Conservation (phyloP, 2,329 filamentous ascomycete genomes). For the Colletotrichum godetiae region DNA sequence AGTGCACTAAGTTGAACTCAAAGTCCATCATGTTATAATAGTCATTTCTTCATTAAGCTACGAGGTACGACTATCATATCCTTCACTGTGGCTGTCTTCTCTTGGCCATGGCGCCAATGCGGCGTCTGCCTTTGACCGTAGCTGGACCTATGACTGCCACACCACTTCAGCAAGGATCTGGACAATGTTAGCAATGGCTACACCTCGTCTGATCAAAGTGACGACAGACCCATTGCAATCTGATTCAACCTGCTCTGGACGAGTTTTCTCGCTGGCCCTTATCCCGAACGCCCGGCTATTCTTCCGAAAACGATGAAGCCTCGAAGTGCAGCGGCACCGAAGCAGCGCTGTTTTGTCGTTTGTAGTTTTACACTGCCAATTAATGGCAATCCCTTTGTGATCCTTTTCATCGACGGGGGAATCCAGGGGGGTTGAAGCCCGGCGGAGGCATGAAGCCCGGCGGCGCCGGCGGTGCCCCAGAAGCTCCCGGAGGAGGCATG, state of each 20-base stretch:
- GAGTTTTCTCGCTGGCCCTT: not conserved
- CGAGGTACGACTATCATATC: not conserved
- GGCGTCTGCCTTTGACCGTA: not conserved
- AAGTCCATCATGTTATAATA: not conserved
- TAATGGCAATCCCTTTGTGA: not conserved
- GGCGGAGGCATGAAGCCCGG: constrained; percentile 59
- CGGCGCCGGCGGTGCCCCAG: constrained; percentile 46
- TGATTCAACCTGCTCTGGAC: constrained; percentile 15
- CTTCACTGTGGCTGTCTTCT: not conserved
- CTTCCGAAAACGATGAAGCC: not conserved
- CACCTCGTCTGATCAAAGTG: constrained; percentile 14
- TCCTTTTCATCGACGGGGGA: constrained; percentile 44
- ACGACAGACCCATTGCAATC: constrained; percentile 35
- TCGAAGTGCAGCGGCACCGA: not conserved
- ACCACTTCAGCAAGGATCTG: not conserved
- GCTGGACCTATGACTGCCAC: not conserved
- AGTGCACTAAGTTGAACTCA: not conserved
- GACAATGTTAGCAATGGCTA: constrained; percentile 27
- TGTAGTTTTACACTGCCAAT: not conserved
- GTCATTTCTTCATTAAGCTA: not conserved
- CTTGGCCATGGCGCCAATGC: not conserved
- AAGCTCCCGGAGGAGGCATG: constrained; percentile 51
- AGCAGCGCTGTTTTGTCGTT: not conserved
- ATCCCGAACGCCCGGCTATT: constrained; percentile 23
- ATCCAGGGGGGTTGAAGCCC: constrained; percentile 48